A percentile compares a stretch with the other conserved stretches of the same genome.
Evolutionary conservation across 2,329 filamentous ascomycete genomes (phyloP).

Genomic region (Akanthomyces lecanii): DNA sequence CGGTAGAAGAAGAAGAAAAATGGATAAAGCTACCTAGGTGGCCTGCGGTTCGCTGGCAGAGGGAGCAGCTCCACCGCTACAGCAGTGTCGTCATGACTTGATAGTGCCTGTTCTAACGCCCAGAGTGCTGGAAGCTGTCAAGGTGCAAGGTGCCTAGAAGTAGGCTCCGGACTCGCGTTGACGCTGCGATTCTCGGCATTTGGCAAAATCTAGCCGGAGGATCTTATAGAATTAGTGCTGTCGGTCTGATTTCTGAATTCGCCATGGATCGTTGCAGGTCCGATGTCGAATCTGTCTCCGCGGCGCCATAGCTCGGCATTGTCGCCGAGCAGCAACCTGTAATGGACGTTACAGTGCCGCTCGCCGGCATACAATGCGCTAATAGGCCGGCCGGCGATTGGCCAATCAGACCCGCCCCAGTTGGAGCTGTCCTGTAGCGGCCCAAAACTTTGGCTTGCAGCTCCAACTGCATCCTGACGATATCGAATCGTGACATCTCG

Average conservation of each 20-base stretch:
- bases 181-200: not conserved
- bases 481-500: not conserved
- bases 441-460: constrained; percentile 1
- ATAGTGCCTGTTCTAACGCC: not conserved
- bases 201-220: too few species aligned
- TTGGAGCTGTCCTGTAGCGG: not conserved
- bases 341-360: too few species aligned
- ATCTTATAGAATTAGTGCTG: too few species aligned
- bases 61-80: not conserved
- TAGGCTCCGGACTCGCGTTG: not conserved
- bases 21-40: not conserved
- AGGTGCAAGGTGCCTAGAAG: not conserved
- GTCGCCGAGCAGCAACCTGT: not conserved
- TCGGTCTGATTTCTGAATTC: not conserved
- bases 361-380: not conserved
- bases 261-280: not conserved
- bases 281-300: not conserved
- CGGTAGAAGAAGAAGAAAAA: not conserved
- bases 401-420: not conserved
- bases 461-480: not conserved
- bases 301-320: not conserved
- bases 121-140: not conserved
- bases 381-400: not conserved
- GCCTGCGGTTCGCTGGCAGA: not conserved
- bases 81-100: constrained; percentile 13